Evolutionary conservation across 352 stramenopile genomes (phyloP).

Genomic region (Phytophthora pluvialis): DNA sequence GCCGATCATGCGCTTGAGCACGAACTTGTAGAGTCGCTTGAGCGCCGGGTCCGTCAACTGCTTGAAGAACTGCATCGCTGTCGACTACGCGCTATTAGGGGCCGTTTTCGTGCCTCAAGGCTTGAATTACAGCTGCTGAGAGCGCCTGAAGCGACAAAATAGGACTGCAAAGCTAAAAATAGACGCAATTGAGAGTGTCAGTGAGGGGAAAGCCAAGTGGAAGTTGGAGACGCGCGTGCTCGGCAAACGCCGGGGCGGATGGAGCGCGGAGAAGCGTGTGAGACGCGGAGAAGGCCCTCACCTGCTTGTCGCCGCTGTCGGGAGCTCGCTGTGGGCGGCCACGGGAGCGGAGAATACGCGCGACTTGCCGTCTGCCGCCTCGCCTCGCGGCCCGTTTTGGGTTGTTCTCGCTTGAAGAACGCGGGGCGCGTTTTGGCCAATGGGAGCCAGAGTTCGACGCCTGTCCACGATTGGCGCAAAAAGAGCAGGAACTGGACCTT

Average conservation of each 20-base stretch:
- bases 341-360: constrained; percentile 11
- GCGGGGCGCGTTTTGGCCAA: constrained; percentile 15
- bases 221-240: background rate
- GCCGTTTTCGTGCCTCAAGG: background rate
- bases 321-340: background rate
- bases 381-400: constrained; percentile 27
- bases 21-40: constrained; percentile 92
- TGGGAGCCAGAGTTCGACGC: background rate
- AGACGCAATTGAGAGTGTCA: constrained; percentile 19
- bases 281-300: background rate
- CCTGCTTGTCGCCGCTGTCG: constrained; percentile 9
- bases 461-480: constrained; percentile 5
- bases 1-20: constrained; percentile 90
- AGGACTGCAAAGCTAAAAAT: constrained; percentile 18
- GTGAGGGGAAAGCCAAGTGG: background rate
- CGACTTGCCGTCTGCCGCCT: constrained; percentile 29
- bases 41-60: constrained; percentile 88
- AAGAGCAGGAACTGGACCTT: background rate
- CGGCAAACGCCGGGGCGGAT: background rate
- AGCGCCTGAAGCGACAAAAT: constrained; percentile 1
- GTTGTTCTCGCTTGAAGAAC: constrained; percentile 39
- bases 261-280: background rate
- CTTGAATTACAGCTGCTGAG: constrained; percentile 1
- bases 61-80: constrained; percentile 88
- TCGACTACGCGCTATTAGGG: constrained; percentile 10